These are phyloP conservation scores for Hymenoscyphus fraxineus DNA, from an alignment of 2,329 filamentous ascomycete species.

Conservation along the genomic window DNA sequence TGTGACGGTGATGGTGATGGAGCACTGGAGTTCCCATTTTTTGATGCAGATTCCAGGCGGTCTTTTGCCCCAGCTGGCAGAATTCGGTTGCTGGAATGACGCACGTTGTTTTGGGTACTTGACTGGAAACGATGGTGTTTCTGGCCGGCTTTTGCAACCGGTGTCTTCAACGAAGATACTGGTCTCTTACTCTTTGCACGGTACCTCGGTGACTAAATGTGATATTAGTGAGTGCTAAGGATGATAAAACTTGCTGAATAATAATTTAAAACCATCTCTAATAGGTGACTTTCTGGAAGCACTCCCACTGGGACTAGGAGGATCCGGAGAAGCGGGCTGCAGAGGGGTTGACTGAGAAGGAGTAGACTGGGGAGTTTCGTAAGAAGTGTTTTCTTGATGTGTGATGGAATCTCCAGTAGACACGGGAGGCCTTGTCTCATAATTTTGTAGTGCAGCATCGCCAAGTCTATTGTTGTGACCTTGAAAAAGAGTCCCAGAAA, in stretches of 20 bases:
- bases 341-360: not conserved
- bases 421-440: not conserved
- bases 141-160: not conserved
- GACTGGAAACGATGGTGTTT: not conserved
- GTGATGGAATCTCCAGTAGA: not conserved
- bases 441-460: not conserved
- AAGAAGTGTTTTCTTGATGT: not conserved
- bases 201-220: constrained; percentile 10
- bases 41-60: not conserved
- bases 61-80: not conserved
- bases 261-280: not conserved
- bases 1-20: not conserved
- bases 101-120: not conserved
- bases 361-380: not conserved
- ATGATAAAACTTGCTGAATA: not conserved
- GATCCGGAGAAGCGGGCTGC: not conserved
- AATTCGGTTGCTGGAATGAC: not conserved
- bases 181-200: constrained; percentile 12
- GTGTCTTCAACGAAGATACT: not conserved
- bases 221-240: constrained; percentile 3
- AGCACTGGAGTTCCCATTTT: not conserved
- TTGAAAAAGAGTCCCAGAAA: not conserved
- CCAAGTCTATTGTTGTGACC: not conserved
- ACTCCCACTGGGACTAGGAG: not conserved
- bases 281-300: not conserved